phyloP scores from a whole-genome alignment of 2,329 filamentous ascomycete genomes.

The Fusarium floridanum region DNA sequence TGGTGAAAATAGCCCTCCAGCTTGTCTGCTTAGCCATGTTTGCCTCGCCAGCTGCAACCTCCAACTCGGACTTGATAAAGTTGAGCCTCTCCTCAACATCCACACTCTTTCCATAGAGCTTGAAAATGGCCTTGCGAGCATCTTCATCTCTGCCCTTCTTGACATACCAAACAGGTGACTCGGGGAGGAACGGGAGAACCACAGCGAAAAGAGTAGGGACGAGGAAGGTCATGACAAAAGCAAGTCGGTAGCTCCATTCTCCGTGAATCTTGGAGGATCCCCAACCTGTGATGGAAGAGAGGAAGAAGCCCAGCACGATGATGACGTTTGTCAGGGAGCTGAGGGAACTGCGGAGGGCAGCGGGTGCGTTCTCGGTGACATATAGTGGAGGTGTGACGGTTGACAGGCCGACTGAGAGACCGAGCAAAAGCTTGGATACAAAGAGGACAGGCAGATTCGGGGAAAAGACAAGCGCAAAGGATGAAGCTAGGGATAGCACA shows the following conservation, averaged over 20 bases:
- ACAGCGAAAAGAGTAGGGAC: constrained; percentile 43
- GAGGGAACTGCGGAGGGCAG: constrained; percentile 43
- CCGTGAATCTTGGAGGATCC: constrained; percentile 46
- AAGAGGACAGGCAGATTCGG: constrained; percentile 45
- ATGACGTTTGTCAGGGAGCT: constrained; percentile 49
- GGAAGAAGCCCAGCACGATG: constrained; percentile 47
- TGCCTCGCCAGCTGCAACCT: constrained; percentile 40
- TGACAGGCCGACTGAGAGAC: constrained; percentile 44
- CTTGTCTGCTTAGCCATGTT: constrained; percentile 45
- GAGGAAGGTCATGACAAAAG: constrained; percentile 48
- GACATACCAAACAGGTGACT: constrained; percentile 48
- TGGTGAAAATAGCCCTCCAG: constrained; percentile 49
- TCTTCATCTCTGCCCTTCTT: constrained; percentile 47
- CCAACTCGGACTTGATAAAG: constrained; percentile 46
- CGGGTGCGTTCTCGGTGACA: constrained; percentile 48
- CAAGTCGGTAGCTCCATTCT: constrained; percentile 45
- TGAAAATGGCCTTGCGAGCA: constrained; percentile 44
- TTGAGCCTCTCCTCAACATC: constrained; percentile 42
- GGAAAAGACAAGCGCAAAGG: constrained; percentile 47
- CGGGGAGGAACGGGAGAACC: constrained; percentile 44
- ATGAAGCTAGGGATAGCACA: constrained; percentile 39
- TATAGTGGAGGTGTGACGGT: constrained; percentile 47
- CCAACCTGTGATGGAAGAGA: constrained; percentile 46
- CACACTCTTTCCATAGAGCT: constrained; percentile 37
- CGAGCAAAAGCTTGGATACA: constrained; percentile 46